These are phyloP conservation scores for Fusarium annulatum DNA, from an alignment of 2,329 filamentous ascomycete genomes.

Conservation along the genomic window DNA sequence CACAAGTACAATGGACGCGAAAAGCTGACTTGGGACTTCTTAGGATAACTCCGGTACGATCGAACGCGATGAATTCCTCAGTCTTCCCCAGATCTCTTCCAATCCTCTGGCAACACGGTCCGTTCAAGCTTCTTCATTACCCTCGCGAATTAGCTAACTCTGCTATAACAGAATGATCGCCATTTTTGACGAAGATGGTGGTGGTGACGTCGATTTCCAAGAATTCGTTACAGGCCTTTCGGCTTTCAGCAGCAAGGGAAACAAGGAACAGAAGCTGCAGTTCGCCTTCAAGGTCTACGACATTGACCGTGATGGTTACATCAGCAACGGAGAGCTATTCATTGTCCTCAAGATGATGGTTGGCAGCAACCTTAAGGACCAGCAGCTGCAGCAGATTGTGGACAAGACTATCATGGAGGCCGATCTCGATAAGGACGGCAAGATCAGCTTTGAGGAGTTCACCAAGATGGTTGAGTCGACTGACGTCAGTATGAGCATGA, in stretches of 20 bases:
- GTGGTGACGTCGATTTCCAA: conserved; percentile 97
- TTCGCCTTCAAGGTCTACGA: conserved; percentile 99
- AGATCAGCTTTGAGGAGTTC: conserved; percentile 99
- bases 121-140: conserved; percentile 28
- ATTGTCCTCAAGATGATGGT: conserved; percentile 99
- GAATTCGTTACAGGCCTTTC: conserved; percentile 96
- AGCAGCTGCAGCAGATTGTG: conserved; percentile 98
- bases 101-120: conserved; percentile 97
- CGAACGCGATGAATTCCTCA: conserved; percentile 97
- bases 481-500: conserved; percentile 80
- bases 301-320: conserved; percentile 98
- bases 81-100: conserved; percentile 95
- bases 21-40: conserved; percentile 6
- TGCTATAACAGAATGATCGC: conserved; percentile 83
- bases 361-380: conserved; percentile 97
- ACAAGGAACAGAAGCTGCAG: conserved; percentile 97
- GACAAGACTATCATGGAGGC: conserved; percentile 99
- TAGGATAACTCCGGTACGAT: conserved; percentile 98
- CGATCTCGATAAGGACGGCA: conserved; percentile 93
- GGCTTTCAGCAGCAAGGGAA: conserved; percentile 96
- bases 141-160: conserved; percentile 13
- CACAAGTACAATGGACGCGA: background rate
- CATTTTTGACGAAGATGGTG: conserved; percentile 98
- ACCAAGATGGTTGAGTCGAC: conserved; percentile 99
- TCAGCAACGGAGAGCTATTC: conserved; percentile 98